phyloP scores from a whole-genome alignment of 2,329 filamentous ascomycete species.

The Neofusicoccum ribis region DNA sequence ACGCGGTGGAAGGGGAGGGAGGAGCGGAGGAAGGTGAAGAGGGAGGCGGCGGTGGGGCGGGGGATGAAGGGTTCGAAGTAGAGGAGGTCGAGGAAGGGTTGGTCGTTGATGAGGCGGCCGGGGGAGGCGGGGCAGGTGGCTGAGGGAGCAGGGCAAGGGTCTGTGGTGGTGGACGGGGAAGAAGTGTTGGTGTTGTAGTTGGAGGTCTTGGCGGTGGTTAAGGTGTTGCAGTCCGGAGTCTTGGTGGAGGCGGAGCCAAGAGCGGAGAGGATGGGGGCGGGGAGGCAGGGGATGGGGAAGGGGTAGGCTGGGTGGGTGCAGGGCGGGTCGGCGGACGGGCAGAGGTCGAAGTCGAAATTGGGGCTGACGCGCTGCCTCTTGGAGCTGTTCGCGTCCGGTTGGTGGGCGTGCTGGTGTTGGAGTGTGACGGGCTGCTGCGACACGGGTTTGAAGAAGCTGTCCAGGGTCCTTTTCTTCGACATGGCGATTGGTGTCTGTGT shows the following conservation, averaged over 20 bases:
- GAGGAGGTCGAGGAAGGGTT: constrained; percentile 70
- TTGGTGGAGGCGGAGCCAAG: constrained; percentile 30
- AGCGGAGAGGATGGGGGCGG: constrained; percentile 42
- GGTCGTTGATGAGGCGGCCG: constrained; percentile 61
- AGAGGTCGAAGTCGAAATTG: constrained; percentile 32
- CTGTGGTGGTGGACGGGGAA: constrained; percentile 16
- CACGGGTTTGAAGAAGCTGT: constrained; percentile 65
- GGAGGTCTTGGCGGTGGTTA: constrained; percentile 25
- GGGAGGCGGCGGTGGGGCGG: constrained; percentile 52
- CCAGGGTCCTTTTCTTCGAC: constrained; percentile 62
- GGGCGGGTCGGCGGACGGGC: constrained; percentile 21
- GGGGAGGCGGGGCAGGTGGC: constrained; percentile 52
- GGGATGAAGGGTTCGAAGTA: constrained; percentile 76
- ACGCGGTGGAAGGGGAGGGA: constrained; percentile 76
- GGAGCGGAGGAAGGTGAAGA: constrained; percentile 71
- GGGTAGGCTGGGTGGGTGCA: constrained; percentile 56
- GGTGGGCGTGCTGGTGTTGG: background rate
- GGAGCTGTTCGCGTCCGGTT: background rate
- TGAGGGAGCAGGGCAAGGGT: background rate
- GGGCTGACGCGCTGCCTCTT: constrained; percentile 29
- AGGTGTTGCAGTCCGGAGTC: background rate
- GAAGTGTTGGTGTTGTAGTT: background rate
- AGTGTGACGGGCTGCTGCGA: constrained; percentile 26
- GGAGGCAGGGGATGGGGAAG: constrained; percentile 52
- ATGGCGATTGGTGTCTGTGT: background rate